These are phyloP conservation scores for Xylaria sp. DNA, from an alignment of 2,329 filamentous ascomycete genomes.

Conservation along the genomic window DNA sequence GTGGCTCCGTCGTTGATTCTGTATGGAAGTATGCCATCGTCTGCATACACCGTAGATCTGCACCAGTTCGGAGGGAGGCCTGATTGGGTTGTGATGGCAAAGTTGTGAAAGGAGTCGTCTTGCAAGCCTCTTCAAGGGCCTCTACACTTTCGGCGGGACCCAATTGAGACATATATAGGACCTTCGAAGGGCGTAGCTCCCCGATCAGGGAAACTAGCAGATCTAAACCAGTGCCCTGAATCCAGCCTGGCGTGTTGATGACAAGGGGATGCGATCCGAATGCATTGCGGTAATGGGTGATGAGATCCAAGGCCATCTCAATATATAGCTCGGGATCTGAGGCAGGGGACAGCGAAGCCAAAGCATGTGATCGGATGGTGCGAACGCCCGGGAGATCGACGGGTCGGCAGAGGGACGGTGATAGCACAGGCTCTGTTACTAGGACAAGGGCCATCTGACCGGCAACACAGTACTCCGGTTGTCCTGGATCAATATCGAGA, in stretches of 20 bases:
- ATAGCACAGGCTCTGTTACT: constrained; percentile 56
- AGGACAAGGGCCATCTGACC: constrained; percentile 65
- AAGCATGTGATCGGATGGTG: constrained; percentile 57
- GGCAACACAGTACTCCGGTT: constrained; percentile 67
- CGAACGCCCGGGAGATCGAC: constrained; percentile 32
- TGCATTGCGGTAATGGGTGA: constrained; percentile 49
- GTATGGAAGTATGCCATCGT: constrained; percentile 74
- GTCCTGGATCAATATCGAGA: constrained; percentile 73
- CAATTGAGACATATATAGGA: constrained; percentile 64
- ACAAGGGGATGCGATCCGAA: constrained; percentile 51
- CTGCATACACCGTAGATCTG: constrained; percentile 67
- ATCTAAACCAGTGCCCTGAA: constrained; percentile 64
- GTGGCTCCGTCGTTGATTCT: constrained; percentile 18
- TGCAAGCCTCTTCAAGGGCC: constrained; percentile 42
- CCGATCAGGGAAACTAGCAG: constrained; percentile 54
- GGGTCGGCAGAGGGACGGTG: constrained; percentile 61
- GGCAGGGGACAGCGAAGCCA: constrained; percentile 60
- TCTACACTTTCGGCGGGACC: constrained; percentile 55
- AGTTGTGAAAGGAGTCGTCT: constrained; percentile 39
- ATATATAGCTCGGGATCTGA: constrained; percentile 63
- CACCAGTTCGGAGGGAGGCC: constrained; percentile 52
- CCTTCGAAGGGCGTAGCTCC: constrained; percentile 50
- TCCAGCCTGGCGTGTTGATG: constrained; percentile 71
- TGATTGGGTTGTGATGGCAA: constrained; percentile 58
- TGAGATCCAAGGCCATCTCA: constrained; percentile 58